Percentiles rank a stretch among this genome's conserved stretches.
phyloP scores from a whole-genome alignment of 1,284 basidiomycete species.

The Trichosporon inkin region DNA sequence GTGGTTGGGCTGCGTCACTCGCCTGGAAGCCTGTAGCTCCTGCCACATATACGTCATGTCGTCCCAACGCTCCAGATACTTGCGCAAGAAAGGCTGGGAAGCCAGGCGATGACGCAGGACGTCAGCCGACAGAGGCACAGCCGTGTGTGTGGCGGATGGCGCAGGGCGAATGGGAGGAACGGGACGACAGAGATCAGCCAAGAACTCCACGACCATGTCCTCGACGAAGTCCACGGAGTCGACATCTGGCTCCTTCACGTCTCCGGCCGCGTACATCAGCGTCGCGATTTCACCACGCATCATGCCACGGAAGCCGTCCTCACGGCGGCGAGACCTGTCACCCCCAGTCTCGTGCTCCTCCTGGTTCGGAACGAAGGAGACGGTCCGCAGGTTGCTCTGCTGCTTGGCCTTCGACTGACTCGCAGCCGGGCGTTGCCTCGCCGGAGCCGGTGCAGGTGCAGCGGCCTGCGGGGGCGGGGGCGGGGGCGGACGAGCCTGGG shows the following conservation, averaged over 20 bases:
- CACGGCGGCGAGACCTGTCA: conserved; percentile 19
- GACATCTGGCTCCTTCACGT: conserved; percentile 38
- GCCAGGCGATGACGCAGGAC: conserved; percentile 39
- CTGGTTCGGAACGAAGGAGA: conserved; percentile 1
- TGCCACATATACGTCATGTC: conserved; percentile 39
- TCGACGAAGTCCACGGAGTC: conserved; percentile 46
- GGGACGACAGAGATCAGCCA: conserved; percentile 43
- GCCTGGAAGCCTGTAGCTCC: conserved; percentile 29
- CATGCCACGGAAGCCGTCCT: conserved; percentile 37
- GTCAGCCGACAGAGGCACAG: conserved; percentile 31
- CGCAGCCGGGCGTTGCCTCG: not conserved
- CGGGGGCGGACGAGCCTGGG: not conserved
- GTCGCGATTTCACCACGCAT: conserved; percentile 44
- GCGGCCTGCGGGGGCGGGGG: not conserved
- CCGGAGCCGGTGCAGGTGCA: not conserved
- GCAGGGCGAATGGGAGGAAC: conserved; percentile 29
- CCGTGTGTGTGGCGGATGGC: conserved; percentile 17
- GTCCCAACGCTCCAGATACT: conserved; percentile 45
- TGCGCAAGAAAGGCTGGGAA: conserved; percentile 28
- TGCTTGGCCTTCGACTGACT: conserved; percentile 6
- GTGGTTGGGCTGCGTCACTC: conserved; percentile 28
- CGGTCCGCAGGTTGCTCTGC: conserved; percentile 1
- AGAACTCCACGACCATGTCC: conserved; percentile 42
- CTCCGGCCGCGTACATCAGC: conserved; percentile 46
- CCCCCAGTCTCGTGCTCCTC: not conserved